A percentile compares a stretch with the other conserved stretches of the same genome.
Evolutionary conservation across 2,329 filamentous ascomycete genomes (phyloP).

Genomic region (Triangularia setosa): DNA sequence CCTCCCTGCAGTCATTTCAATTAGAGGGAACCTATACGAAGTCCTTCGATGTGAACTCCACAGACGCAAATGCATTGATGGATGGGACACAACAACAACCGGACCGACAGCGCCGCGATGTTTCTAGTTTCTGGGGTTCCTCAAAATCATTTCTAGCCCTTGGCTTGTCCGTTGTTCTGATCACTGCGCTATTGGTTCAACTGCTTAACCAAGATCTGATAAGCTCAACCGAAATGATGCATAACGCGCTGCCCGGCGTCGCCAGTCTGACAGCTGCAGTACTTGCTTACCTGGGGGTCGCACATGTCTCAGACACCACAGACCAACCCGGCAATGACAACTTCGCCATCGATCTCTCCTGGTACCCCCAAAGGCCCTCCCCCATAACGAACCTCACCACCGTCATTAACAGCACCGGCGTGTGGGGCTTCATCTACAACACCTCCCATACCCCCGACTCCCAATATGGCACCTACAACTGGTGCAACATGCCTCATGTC

Average conservation of each 20-base stretch:
- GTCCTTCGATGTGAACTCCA: background rate
- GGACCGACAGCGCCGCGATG: background rate
- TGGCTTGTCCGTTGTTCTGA: background rate
- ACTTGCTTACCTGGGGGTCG: background rate
- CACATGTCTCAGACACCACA: background rate
- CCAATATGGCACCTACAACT: slow-evolving; percentile 67
- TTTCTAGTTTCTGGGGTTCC: background rate
- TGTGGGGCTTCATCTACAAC: slow-evolving; percentile 73
- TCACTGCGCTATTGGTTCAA: background rate
- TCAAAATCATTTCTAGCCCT: background rate
- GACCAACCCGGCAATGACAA: background rate
- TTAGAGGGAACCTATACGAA: too few species aligned
- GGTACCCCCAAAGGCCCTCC: slow-evolving; percentile 7
- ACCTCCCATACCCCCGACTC: slow-evolving; percentile 54
- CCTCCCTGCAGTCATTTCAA: background rate
- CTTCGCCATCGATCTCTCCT: slow-evolving; percentile 1
- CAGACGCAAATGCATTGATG: background rate
- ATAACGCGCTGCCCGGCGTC: background rate
- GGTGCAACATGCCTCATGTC: slow-evolving; percentile 88
- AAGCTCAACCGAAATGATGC: background rate
- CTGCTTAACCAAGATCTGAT: background rate
- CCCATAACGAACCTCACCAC: slow-evolving; percentile 14
- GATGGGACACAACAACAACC: background rate
- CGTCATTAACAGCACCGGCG: slow-evolving; percentile 44
- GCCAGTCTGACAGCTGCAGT: background rate